Evolutionary conservation across 23 red algal genomes (phyloP), one percentile per base, ranked within the genome.

Genomic region (Agarophyton chilense): DNA sequence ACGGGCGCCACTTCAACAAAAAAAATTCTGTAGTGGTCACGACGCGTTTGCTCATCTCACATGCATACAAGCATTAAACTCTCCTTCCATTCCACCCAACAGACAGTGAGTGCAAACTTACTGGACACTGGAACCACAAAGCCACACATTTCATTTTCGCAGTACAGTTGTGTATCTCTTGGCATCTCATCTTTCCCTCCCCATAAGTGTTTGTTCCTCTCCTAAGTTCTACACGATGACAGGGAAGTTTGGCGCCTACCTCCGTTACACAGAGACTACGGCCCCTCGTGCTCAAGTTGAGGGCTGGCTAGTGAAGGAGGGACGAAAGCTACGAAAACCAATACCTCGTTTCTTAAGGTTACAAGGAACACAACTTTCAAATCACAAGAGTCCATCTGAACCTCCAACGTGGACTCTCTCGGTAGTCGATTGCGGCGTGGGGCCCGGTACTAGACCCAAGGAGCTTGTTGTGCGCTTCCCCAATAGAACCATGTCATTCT

Each of bases 261-360:
- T 93, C 19, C 88, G 95, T 36, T 83, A 74, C 41, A 74, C 68
- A 4, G 68, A 74, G 68, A 80, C 84, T 18, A 18, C 50, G 22
- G 74, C 72, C 17, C 91, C 79, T 18, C 22, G 81, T 12, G 77
- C 52, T 57, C 10, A 61, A 46, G 51, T 81, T n/a, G 52, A 57
- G 17, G 95, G 95, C 19, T 97, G 95, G 95, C 41, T 97, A 28
- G 77, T 91, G 32, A 97, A 97, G 53, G 84, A 93, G 40, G 90
- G 90, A 16, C 70, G 72, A 52, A 83, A 51, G 31, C 56, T 93
- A 6, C 70, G 77, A 42, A 50, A 75, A 22, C 82, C 66, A 24
- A 87, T 33, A 8, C 90, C 81, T 26, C 74, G 95, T 16, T 97
- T 65, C 44, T 83, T 97, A 4, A 60, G 74, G 44, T 70, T 97